Conservation (phyloP, 2,329 filamentous ascomycete genomes). For the Fusarium palustre region DNA sequence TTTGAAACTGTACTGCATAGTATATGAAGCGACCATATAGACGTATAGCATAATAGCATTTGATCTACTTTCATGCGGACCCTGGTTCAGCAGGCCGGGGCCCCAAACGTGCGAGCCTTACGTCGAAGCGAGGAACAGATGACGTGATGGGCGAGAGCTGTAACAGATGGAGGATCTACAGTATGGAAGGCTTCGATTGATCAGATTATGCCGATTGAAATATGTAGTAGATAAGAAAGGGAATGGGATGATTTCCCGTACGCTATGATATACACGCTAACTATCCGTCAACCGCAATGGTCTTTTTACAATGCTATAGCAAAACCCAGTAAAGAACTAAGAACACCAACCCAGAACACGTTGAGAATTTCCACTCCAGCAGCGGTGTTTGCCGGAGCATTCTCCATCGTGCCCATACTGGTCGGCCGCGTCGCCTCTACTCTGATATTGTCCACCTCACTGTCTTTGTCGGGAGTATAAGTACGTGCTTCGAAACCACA, state of each 20-base stretch:
- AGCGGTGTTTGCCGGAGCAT: not conserved
- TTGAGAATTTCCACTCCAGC: not conserved
- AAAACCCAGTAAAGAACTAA: constrained; percentile 20
- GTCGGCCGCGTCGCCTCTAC: constrained; percentile 51
- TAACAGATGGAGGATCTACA: not conserved
- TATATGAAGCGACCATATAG: constrained; percentile 7
- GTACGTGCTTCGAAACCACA: constrained; percentile 50
- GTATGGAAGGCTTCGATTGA: not conserved
- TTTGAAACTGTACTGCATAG: not conserved
- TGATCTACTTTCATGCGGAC: not conserved
- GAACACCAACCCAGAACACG: constrained; percentile 1
- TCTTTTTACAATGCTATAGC: constrained; percentile 11
- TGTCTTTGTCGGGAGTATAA: constrained; percentile 50
- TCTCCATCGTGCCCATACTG: constrained; percentile 12
- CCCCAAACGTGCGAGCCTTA: constrained; percentile 4
- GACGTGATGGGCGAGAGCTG: not conserved
- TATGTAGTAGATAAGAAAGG: constrained; percentile 18
- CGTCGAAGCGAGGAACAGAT: not conserved
- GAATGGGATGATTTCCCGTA: constrained; percentile 12
- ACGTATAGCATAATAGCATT: constrained; percentile 1
- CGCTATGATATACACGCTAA: constrained; percentile 15
- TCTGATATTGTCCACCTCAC: constrained; percentile 49
- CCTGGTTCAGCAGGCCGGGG: not conserved
- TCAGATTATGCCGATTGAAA: not conserved
- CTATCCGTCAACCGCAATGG: not conserved